Evolutionary conservation across 1,139 yeast species (phyloP).

Genomic region (Blastobotrys petasosporus): DNA sequence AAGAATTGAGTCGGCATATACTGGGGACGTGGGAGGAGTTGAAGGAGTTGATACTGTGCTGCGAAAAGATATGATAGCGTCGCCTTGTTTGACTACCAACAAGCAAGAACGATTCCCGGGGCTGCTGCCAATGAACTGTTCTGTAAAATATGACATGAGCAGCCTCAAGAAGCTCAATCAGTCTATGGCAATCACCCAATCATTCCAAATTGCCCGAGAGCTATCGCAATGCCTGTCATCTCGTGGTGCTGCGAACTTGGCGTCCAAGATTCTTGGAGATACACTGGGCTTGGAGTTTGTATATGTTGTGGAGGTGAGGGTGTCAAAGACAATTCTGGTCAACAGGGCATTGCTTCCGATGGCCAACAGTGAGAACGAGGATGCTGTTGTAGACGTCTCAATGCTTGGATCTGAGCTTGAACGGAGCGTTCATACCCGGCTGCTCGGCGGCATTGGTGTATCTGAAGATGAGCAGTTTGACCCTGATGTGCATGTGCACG

Average conservation of each 20-base stretch:
- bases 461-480: slow-evolving; percentile 37
- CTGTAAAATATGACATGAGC: slow-evolving; percentile 14
- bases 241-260: slow-evolving; percentile 26
- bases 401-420: slow-evolving; percentile 25
- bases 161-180: slow-evolving; percentile 19
- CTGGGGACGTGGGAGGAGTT: neutral
- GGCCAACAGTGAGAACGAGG: neutral
- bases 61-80: neutral
- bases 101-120: slow-evolving; percentile 10
- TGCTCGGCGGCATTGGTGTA: slow-evolving; percentile 46
- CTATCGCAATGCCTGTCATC: slow-evolving; percentile 39
- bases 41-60: neutral
- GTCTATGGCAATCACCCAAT: slow-evolving; percentile 24
- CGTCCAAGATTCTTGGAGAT: slow-evolving; percentile 39
- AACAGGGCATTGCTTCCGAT: slow-evolving; percentile 6
- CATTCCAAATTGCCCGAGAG: slow-evolving; percentile 37
- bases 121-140: slow-evolving; percentile 14
- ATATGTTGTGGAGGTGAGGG: slow-evolving; percentile 52
- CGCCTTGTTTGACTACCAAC: slow-evolving; percentile 1
- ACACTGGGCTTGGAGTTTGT: slow-evolving; percentile 44
- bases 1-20: slow-evolving; percentile 16
- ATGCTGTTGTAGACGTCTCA: slow-evolving; percentile 6
- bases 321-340: slow-evolving; percentile 21
- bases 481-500: slow-evolving; percentile 42
- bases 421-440: slow-evolving; percentile 41